Evolutionary conservation across 306 rosid genomes (phyloP), one percentile per base, ranked within the genome.

Genomic region (Quercus cerris): DNA sequence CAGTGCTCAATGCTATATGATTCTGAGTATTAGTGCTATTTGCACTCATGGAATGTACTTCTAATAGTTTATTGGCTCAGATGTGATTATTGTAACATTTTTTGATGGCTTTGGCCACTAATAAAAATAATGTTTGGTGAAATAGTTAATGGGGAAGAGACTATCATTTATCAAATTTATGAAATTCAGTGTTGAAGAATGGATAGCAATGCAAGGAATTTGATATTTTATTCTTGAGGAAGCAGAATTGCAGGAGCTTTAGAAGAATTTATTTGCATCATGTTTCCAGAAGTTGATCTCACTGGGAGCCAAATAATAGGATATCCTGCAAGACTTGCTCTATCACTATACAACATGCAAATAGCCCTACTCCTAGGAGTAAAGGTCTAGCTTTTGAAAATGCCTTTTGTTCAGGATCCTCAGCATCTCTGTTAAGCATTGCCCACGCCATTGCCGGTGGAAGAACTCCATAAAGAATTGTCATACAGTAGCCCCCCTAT

Each of bases 401-500:
- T 28, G 77, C 52, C 33, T 82, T 82, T 19, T 28, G 44, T 51
- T 78, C 79, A 11, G 82, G 61, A 73, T 54, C 55, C 33, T 84
- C 76, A 0, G 81, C 13, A 73, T 88, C 82, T 28, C 41, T 76
- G 78, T 59, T 80, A 56, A 82, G 78, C 93, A 87, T 85, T 81
- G 77, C 84, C 92, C 91, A 90, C 13, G 94, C 92, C 95, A 90
- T 90, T 77, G 90, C 94, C 5, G 95, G 97, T 17, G 95, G 97
- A 38, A 90, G 92, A 88, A 92, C 87, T 79, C 97, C 97, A 82
- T 64, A 92, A 38, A 90, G 84, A 77, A 89, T 86, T 75, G 94
- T 85, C 97, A 92, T 87, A 72, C 95, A 89, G 80, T 93, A 90
- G 13, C 92, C 96, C 69, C 97, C 97, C 96, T 93, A 74, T 46